Base-by-base conservation (phyloP, 345 rosid genomes). In the Gossypium arboreum region DNA sequence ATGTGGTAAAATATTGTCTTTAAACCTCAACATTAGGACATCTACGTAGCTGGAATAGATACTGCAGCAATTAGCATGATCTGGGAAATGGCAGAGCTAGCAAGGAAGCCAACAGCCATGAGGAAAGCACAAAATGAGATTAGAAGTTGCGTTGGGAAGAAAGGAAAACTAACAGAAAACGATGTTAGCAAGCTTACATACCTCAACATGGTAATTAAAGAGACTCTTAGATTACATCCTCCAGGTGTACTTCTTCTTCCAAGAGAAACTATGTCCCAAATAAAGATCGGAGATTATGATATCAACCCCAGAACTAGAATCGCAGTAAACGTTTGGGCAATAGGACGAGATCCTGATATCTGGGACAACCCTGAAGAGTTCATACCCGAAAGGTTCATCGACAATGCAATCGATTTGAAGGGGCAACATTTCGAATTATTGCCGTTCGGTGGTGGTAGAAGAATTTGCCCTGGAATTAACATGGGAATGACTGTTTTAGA, bases 1-100 rank as follows among this genome's bases (percentile, higher is more conserved):
- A 7, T 7, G 3, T 54, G 5, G 6, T 34, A 34, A 34, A 34
- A 34, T 34, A 34, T 34, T 34, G 39, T 34, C 39, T 34, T 4
- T 34, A 34, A 34, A 34, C 39, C 39, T 34, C 39, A 34, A 34
- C 39, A 34, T 34, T 9, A 17, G 58, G 58, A 54, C 18, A 54
- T 54, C 6, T 85, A 86, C 76, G 16, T 86, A 18, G 91, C 75
- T 15, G 92, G 89, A 62, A 63, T 84, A 4, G 86, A 87, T 78
- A 84, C 90, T 9, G 55, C 77, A 54, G 83, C 91, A 3, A 62
- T 80, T 27, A 79, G 81, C 2, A 51, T 89, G 72, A 66, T 55
- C 9, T 88, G 97, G 97, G 87, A 90, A 20, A 82, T 91, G 87
- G 44, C 94, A 22, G 94, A 89, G 81, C 75, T 91, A 6, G 47